A percentile compares a stretch with the other conserved stretches of the same genome.
Evolutionary conservation across 495 filamentous ascomycete genomes (phyloP).

Genomic region (Neurospora sp.): DNA sequence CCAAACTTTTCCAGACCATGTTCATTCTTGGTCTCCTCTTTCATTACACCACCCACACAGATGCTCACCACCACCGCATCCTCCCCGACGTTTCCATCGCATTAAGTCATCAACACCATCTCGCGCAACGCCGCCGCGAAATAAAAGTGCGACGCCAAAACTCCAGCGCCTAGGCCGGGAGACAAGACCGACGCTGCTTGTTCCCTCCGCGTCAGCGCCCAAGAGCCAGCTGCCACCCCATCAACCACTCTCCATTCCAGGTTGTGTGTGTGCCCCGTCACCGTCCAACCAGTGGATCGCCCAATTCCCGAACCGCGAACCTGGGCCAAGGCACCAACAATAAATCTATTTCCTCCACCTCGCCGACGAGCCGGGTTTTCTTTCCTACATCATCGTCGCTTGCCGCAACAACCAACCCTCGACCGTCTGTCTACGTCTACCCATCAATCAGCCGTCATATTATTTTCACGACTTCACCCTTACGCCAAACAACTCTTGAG

Average conservation of each 20-base stretch:
- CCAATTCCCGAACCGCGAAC: constrained; percentile 14
- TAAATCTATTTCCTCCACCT: constrained; percentile 8
- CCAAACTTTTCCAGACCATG: constrained; percentile 23
- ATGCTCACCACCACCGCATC: constrained; percentile 18
- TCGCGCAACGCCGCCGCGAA: constrained; percentile 23
- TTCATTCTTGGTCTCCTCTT: constrained; percentile 10
- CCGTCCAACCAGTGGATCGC: constrained; percentile 19
- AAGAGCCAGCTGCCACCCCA: background rate
- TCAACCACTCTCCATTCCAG: constrained; percentile 14
- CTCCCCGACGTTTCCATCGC: constrained; percentile 9
- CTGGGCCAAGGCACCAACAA: constrained; percentile 11
- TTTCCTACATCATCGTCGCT: background rate
- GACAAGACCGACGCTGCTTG: background rate
- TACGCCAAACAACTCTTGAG: background rate
- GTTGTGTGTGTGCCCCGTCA: constrained; percentile 15
- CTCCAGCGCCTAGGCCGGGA: constrained; percentile 10
- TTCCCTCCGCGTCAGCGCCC: background rate
- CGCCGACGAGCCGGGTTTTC: background rate
- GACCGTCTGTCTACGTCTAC: background rate
- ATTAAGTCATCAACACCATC: constrained; percentile 4
- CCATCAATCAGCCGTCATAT: constrained; percentile 8
- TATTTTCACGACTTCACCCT: background rate
- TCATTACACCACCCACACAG: constrained; percentile 12
- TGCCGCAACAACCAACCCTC: constrained; percentile 1
- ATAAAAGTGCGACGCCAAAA: constrained; percentile 28